Percentiles rank a stretch among this genome's conserved stretches.
Evolutionary conservation across 768 basidiomycete species (phyloP).

Genomic region (Lactarius pseudohatsudake): DNA sequence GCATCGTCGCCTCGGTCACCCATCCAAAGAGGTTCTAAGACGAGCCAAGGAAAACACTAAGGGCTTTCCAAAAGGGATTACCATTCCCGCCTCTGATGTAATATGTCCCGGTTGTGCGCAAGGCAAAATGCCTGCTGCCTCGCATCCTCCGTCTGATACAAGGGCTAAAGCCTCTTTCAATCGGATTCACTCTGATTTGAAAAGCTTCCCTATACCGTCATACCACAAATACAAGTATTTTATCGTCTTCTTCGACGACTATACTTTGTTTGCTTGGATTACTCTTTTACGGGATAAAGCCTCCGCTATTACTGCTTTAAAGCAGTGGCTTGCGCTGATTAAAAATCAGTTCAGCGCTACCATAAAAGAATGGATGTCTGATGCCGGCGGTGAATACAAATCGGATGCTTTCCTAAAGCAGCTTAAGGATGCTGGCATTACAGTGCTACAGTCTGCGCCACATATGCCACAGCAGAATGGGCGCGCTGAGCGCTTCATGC

Average conservation of each 20-base stretch:
- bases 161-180: background rate
- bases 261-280: background rate
- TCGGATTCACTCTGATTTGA: background rate
- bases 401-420: background rate
- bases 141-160: background rate
- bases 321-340: no score
- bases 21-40: background rate
- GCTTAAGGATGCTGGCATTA: no score
- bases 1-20: background rate
- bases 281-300: no score
- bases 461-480: no score
- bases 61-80: background rate
- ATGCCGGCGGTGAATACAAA: constrained; percentile 3
- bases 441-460: no score
- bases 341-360: no score
- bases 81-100: background rate
- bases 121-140: background rate
- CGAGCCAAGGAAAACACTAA: background rate
- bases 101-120: background rate
- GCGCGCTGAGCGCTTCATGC: no score
- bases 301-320: no score
- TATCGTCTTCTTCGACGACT: background rate
- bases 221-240: background rate
- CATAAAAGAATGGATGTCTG: no score
- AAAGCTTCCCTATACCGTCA: no score